Percentiles rank a stretch among this genome's conserved stretches.
Conservation (phyloP, 1,284 basidiomycete genomes). For the Tilletia horrida region DNA sequence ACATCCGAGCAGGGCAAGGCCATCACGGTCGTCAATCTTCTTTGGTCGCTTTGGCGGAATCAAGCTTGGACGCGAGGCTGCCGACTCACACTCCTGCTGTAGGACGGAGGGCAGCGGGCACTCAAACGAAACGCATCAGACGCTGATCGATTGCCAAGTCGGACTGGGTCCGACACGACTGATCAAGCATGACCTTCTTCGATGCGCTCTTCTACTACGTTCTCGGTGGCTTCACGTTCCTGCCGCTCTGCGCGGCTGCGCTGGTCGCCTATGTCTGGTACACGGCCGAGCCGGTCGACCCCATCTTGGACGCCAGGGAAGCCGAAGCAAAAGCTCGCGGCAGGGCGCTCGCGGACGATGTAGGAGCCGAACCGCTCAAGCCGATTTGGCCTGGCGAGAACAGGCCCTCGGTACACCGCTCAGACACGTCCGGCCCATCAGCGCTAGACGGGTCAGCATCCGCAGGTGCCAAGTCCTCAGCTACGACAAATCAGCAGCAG, state of each 20-base stretch:
- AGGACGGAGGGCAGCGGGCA: background rate
- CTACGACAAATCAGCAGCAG: too few species aligned
- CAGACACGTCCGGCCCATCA: too few species aligned
- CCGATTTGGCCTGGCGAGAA: too few species aligned
- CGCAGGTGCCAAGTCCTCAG: too few species aligned
- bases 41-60: too few species aligned
- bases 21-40: too few species aligned
- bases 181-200: slow-evolving; percentile 26
- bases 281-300: slow-evolving; percentile 19
- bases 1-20: too few species aligned
- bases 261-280: slow-evolving; percentile 32
- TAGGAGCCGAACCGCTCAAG: too few species aligned
- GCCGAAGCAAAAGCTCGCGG: slow-evolving; percentile 7
- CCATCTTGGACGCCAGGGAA: slow-evolving; percentile 7
- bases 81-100: too few species aligned
- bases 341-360: background rate
- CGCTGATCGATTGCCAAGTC: background rate
- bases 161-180: background rate
- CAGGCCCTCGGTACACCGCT: too few species aligned
- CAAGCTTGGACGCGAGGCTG: too few species aligned
- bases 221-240: slow-evolving; percentile 51
- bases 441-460: too few species aligned
- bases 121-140: background rate
- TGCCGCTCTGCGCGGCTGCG: slow-evolving; percentile 39
- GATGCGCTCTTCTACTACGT: slow-evolving; percentile 49